Conservation (phyloP, 1,284 basidiomycete genomes). For the Psilocybe mexicana region DNA sequence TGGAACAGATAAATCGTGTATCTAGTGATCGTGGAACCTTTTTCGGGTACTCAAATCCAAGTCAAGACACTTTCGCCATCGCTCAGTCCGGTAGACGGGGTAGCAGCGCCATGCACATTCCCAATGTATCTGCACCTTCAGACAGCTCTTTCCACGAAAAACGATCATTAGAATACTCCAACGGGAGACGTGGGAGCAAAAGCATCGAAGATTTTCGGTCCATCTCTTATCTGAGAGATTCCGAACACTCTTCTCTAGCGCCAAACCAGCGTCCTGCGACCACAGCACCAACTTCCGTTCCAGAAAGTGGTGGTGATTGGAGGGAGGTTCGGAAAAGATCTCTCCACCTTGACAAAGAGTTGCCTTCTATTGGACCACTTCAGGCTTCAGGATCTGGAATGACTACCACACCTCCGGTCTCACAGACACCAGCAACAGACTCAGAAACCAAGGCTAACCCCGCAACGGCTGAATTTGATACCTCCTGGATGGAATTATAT, state of each 20-base stretch:
- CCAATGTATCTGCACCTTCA: slow-evolving; percentile 23
- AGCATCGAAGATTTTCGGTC: slow-evolving; percentile 48
- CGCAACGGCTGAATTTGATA: slow-evolving; percentile 17
- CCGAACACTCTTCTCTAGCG: slow-evolving; percentile 15
- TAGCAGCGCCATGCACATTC: slow-evolving; percentile 48
- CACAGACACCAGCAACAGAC: background rate
- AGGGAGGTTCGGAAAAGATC: slow-evolving; percentile 34
- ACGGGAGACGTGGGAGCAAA: slow-evolving; percentile 52
- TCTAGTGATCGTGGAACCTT: slow-evolving; percentile 19
- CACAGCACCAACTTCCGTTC: slow-evolving; percentile 37
- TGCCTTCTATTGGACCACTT: slow-evolving; percentile 10
- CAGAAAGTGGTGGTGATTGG: slow-evolving; percentile 54
- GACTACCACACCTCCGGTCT: slow-evolving; percentile 8
- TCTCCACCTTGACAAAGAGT: slow-evolving; percentile 26
- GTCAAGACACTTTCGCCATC: slow-evolving; percentile 18
- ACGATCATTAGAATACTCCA: slow-evolving; percentile 51
- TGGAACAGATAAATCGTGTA: slow-evolving; percentile 24
- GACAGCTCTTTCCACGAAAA: slow-evolving; percentile 19
- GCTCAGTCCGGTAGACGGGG: slow-evolving; percentile 36
- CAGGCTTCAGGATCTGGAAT: slow-evolving; percentile 1
- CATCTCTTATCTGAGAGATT: slow-evolving; percentile 17
- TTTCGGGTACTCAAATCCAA: slow-evolving; percentile 18
- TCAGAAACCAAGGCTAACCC: background rate
- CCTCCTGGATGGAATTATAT: slow-evolving; percentile 20
- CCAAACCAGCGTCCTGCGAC: slow-evolving; percentile 22